Evolutionary conservation across 768 basidiomycete genomes (phyloP), one percentile per base, ranked within the genome.

Genomic region (Lactifluus subvellereus): DNA sequence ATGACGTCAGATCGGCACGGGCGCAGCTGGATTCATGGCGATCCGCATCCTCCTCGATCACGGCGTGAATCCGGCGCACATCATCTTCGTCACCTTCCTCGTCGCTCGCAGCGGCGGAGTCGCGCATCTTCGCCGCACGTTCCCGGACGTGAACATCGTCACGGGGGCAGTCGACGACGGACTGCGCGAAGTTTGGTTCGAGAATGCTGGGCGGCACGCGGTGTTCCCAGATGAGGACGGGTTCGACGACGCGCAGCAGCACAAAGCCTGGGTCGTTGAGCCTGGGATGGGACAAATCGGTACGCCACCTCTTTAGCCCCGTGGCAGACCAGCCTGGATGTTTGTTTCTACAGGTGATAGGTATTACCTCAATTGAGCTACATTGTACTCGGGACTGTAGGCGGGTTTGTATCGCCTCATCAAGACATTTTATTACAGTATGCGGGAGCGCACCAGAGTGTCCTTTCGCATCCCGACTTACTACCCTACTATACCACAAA

Each of bases 11-110:
- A 93, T 98, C 72, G 94, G 92, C 6, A 98, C 96, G 0, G 96
- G 88, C 5, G 94, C 95, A 0, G 85, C 91, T 4, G 87, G 88
- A 20, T 90, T 98, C 73, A 98, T 98, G 96, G 88, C 94, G 0
- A 91, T 99, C 64, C 88, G 96, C 33, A 83, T 96, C 11, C 77
- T 98, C 10, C 80, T 98, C 18, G 96, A 99, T 71, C 96, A 99
- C 68, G 94, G 96, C 13, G 86, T 96, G 18, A 82, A 73, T 59
- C 84, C 94, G 72, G 84, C 88, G 63, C 85, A 83, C 69, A 95
- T 97, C 67, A 84, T 97, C 60, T 95, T 95, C 70, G 84, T 94
- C 14, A 88, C 93, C 0, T 93, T 96, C 76, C 79, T 98, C 9
- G 88, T 96, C 53, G 88, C 94, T 7, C 81, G 84, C n/a, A 80